Evolutionary conservation across 2,329 filamentous ascomycete species (phyloP).

Genomic region (Stenocarpella maydis): DNA sequence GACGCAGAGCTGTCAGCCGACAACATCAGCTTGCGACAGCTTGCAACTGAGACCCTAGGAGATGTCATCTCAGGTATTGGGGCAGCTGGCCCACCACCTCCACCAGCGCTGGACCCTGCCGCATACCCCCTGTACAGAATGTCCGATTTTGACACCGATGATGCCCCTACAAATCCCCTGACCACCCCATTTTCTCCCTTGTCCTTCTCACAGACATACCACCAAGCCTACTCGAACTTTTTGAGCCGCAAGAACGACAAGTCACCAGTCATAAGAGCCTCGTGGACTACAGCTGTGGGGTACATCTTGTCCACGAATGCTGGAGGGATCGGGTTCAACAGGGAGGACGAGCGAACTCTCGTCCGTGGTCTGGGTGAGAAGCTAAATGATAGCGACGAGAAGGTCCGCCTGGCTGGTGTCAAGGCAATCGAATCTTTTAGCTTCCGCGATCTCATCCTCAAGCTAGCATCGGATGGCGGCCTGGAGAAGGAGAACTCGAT

Average conservation of each 20-base stretch:
- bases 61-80: slow-evolving; percentile 96
- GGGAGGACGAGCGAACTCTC: slow-evolving; percentile 80
- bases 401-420: slow-evolving; percentile 88
- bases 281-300: slow-evolving; percentile 85
- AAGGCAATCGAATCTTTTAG: slow-evolving; percentile 83
- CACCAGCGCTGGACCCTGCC: slow-evolving; percentile 77
- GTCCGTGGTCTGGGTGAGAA: slow-evolving; percentile 80
- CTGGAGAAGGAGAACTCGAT: slow-evolving; percentile 80
- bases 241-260: slow-evolving; percentile 88
- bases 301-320: slow-evolving; percentile 91
- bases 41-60: slow-evolving; percentile 93
- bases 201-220: slow-evolving; percentile 86
- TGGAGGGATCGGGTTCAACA: slow-evolving; percentile 85
- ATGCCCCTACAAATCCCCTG: slow-evolving; percentile 67
- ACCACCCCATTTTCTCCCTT: slow-evolving; percentile 86
- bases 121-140: slow-evolving; percentile 82
- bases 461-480: slow-evolving; percentile 79
- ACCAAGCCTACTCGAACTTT: slow-evolving; percentile 82
- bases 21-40: slow-evolving; percentile 82
- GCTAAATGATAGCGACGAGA: slow-evolving; percentile 88
- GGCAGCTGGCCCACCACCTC: slow-evolving; percentile 82
- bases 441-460: slow-evolving; percentile 81
- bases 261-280: slow-evolving; percentile 79
- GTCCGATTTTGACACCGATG: slow-evolving; percentile 61
- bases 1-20: slow-evolving; percentile 93